Evolutionary conservation across 2,329 filamentous ascomycete genomes (phyloP), one percentile per base, ranked within the genome.

Genomic region (Tolypocladium capitatum): DNA sequence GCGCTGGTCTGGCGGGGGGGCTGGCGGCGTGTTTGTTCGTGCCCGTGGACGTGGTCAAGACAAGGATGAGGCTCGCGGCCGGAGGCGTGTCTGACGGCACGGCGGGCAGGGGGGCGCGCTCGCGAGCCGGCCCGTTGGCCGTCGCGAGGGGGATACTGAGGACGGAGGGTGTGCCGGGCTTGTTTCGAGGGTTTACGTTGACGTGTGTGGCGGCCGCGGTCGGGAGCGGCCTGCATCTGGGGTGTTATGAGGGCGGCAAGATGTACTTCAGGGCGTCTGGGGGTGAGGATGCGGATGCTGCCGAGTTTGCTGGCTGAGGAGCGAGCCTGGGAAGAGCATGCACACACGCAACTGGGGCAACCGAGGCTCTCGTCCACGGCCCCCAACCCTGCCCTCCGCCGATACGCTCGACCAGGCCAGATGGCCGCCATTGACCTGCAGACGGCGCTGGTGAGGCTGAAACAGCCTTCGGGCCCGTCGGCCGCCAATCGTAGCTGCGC

Each of bases 11-110:
- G 11, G 48, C 52, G 5, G 53, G 51, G 1, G 47, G 52, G 21
- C 32, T 35, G 4, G 32, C 46, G 14, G 47, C 47, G 3, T 44
- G 40, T 2, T n/a, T 55, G 6, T 55, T 55, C 34, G 53, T 55
- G 13, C 52, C 53, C 0, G 48, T 53, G 3, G 53, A 55, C 32
- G 51, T 55, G 1, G 52, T 55, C 27, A 54, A 53, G 46, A 55
- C 53, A 14, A 43, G 52, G 11, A 55, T 54, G 52, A 52, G 52
- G 24, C 51, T 55, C 5, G 51, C 51, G 2, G 53, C 50, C 8
- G 52, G 53, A 0, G 27, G 16, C 21, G 21, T 27, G 16, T 8
- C 21, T 2, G 21, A 41, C 24, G 4, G 8, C 14, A 16, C 11
- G 3, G 21, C 14, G 8, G 38, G 21, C 14, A 11, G 21, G 4